These are phyloP conservation scores for Arctium minus DNA, from an alignment of 129 eudicot genomes.

Conservation along the genomic window DNA sequence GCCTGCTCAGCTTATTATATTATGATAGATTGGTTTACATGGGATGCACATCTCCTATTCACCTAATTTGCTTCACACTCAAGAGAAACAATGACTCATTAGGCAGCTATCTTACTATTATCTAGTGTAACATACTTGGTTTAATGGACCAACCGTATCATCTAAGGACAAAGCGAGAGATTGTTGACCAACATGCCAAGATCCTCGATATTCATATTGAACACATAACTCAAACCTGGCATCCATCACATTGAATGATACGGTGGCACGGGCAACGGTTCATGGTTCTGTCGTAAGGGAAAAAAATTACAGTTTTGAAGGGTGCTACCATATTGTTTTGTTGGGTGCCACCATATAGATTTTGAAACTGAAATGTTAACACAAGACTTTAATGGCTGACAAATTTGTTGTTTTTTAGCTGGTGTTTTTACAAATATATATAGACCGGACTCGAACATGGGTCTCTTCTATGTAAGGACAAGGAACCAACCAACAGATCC, in stretches of 20 bases:
- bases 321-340: no score
- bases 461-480: no score
- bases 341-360: no score
- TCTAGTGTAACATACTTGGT: neutral
- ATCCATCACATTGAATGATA: neutral
- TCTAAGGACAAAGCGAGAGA: neutral
- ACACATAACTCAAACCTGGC: neutral
- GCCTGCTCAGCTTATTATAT: neutral
- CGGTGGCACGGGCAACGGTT: no score
- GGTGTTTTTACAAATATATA: no score
- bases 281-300: no score
- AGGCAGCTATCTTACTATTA: neutral
- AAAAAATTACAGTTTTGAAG: no score
- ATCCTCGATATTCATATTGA: neutral
- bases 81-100: neutral
- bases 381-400: no score
- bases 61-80: neutral
- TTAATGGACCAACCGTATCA: neutral
- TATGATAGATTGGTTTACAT: neutral
- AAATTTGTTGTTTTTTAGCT: no score
- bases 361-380: no score
- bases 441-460: no score
- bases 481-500: neutral
- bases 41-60: neutral
- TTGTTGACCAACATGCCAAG: neutral